Conservation (phyloP, 495 filamentous ascomycete genomes). For the Penicillium ucsense region DNA sequence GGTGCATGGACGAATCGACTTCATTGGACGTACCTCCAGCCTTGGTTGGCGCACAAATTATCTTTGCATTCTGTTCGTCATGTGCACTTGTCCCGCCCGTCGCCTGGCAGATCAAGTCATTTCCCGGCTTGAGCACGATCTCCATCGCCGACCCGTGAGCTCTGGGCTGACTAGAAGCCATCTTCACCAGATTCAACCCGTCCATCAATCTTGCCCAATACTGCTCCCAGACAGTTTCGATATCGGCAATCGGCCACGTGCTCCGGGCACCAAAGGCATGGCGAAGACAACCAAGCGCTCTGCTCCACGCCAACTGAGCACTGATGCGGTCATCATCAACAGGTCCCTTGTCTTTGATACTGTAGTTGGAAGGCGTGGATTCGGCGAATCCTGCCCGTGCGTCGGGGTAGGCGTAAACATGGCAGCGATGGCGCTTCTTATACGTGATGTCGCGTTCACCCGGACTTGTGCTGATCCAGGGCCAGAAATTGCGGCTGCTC, state of each 20-base stretch:
- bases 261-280: constrained; percentile 44
- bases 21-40: constrained; percentile 33
- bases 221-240: constrained; percentile 51
- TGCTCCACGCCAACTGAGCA: constrained; percentile 44
- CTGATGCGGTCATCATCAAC: constrained; percentile 27
- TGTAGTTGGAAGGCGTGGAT: constrained; percentile 19
- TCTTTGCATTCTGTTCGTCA: constrained; percentile 4
- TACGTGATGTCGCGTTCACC: constrained; percentile 16
- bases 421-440: constrained; percentile 38
- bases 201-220: constrained; percentile 27
- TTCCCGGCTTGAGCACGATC: constrained; percentile 1
- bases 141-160: constrained; percentile 2
- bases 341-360: neutral
- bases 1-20: neutral
- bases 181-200: constrained; percentile 5
- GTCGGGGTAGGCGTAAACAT: constrained; percentile 38
- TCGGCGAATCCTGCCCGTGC: constrained; percentile 44
- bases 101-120: constrained; percentile 4
- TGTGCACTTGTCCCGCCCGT: constrained; percentile 1
- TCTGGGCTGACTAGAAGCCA: neutral
- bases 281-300: constrained; percentile 38
- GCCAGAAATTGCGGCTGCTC: constrained; percentile 22
- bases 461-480: constrained; percentile 12
- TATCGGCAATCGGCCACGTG: constrained; percentile 39
- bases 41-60: constrained; percentile 22